Conservation (phyloP, 495 filamentous ascomycete genomes). For the Penicillium flavigenum region DNA sequence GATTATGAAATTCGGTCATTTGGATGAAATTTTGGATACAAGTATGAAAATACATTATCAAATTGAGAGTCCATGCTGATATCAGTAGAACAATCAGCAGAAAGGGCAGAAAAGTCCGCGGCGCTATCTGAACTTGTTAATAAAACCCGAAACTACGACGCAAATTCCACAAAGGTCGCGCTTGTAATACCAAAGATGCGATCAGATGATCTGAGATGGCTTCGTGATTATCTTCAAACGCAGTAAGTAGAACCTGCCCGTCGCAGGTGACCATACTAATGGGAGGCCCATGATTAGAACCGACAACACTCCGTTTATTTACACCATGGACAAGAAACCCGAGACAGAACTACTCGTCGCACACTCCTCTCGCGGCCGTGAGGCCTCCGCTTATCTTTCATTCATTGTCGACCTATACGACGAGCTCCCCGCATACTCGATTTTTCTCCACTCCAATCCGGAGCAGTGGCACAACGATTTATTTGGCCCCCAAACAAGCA, state of each 20-base stretch:
- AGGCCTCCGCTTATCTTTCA: constrained; percentile 43
- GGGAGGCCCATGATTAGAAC: constrained; percentile 3
- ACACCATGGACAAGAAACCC: constrained; percentile 34
- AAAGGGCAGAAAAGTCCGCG: neutral
- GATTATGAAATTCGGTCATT: neutral
- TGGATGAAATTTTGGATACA: neutral
- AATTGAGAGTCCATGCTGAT: neutral
- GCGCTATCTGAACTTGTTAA: neutral
- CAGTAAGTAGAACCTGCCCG: neutral
- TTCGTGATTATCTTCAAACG: neutral
- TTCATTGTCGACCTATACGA: constrained; percentile 43
- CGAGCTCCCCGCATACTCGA: constrained; percentile 34
- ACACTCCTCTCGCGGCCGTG: constrained; percentile 38
- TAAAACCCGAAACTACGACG: neutral
- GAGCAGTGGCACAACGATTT: constrained; percentile 50
- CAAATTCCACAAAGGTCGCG: neutral
- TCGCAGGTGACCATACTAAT: neutral
- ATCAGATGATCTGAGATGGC: constrained; percentile 8
- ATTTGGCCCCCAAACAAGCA: constrained; percentile 34
- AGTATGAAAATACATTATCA: neutral
- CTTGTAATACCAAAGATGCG: constrained; percentile 6
- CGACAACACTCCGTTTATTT: constrained; percentile 37
- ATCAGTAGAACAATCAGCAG: neutral
- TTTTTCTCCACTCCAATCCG: constrained; percentile 43
- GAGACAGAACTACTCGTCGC: constrained; percentile 33